Evolutionary conservation across 805 yeast species (phyloP).

Genomic region (Crinitomyces ghanaensis): DNA sequence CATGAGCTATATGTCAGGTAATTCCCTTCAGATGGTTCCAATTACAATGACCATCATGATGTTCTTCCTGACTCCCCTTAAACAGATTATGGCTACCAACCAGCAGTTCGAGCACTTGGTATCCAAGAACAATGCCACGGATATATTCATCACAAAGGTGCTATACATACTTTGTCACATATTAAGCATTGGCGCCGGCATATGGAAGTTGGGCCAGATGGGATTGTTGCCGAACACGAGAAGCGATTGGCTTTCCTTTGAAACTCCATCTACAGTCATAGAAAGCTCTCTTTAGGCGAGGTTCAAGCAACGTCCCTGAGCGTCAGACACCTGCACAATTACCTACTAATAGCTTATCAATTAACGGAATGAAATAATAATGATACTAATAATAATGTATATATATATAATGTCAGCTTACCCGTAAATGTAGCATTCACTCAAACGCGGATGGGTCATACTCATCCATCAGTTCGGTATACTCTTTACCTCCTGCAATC

Average conservation of each 20-base stretch:
- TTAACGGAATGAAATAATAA: background rate
- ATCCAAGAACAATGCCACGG: conserved; percentile 18
- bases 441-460: conserved; percentile 9
- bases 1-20: conserved; percentile 91
- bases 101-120: conserved; percentile 37
- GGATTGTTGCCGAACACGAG: conserved; percentile 79
- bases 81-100: conserved; percentile 51
- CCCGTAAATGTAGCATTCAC: background rate
- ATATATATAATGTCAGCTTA: conserved; percentile 1
- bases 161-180: conserved; percentile 39
- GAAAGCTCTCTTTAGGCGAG: conserved; percentile 3
- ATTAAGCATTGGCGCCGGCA: conserved; percentile 57
- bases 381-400: background rate
- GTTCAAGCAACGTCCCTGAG: too few relatives aligned
- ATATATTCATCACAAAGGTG: conserved; percentile 32
- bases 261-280: conserved; percentile 29
- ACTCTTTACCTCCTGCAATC: conserved; percentile 17
- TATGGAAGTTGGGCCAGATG: conserved; percentile 78
- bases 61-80: conserved; percentile 57
- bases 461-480: conserved; percentile 15
- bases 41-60: conserved; percentile 82
- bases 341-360: too few relatives aligned
- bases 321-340: too few relatives aligned
- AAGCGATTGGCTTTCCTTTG: conserved; percentile 93
- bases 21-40: conserved; percentile 78